Evolutionary conservation across 306 rosid genomes (phyloP).

Genomic region (Sesbania bispinosa): DNA sequence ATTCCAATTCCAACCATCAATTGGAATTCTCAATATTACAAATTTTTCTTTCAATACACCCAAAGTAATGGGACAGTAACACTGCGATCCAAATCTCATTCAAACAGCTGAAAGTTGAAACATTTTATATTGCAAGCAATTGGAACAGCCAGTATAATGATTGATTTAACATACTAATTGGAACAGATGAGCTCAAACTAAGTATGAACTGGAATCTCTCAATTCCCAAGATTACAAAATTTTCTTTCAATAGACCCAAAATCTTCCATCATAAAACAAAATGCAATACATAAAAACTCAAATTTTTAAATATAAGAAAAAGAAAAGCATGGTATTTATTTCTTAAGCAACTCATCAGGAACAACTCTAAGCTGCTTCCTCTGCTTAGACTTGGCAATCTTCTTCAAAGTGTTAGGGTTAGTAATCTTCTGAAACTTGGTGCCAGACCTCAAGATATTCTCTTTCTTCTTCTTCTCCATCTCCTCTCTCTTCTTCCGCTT

Average conservation of each 20-base stretch:
- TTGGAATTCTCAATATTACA: not conserved
- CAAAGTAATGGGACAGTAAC: too few relatives aligned
- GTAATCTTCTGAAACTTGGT: slow-evolving; percentile 79
- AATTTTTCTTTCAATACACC: not conserved
- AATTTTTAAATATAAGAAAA: not conserved
- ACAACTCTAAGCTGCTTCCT: slow-evolving; percentile 72
- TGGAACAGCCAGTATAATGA: not conserved
- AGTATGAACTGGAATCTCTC: not conserved
- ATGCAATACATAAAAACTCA: not conserved
- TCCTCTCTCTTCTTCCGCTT: slow-evolving; percentile 78
- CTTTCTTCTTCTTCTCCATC: slow-evolving; percentile 90
- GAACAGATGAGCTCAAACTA: not conserved
- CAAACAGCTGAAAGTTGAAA: not conserved
- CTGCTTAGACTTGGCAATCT: slow-evolving; percentile 74
- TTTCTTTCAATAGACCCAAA: not conserved
- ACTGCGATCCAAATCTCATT: too few relatives aligned
- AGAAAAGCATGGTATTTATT: not conserved
- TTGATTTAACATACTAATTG: not conserved
- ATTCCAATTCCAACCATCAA: too few relatives aligned
- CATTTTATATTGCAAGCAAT: not conserved
- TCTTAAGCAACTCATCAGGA: slow-evolving; percentile 55
- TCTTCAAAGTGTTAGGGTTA: slow-evolving; percentile 78
- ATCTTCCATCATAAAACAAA: not conserved
- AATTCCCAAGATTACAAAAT: not conserved
- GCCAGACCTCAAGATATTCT: slow-evolving; percentile 73